phyloP scores from a whole-genome alignment of 1,139 yeast genomes.

The Blastobotrys buckinghamii region DNA sequence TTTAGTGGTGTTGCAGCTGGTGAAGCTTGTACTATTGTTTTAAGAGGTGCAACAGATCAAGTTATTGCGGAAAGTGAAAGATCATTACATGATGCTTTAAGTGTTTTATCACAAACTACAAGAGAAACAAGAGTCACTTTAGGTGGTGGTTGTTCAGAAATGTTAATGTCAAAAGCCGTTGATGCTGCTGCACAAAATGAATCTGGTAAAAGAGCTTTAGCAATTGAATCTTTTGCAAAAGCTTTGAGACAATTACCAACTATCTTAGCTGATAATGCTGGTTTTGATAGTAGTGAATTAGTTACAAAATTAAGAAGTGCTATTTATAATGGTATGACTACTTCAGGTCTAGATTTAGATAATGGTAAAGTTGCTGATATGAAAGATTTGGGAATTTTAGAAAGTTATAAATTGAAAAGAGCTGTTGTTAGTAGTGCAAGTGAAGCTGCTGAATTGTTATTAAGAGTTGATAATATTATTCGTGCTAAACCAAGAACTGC shows the following conservation, averaged over 20 bases:
- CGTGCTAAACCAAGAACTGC: slow-evolving; percentile 98
- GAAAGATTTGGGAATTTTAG: slow-evolving; percentile 91
- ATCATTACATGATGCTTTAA: slow-evolving; percentile 92
- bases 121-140: slow-evolving; percentile 89
- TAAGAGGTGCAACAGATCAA: slow-evolving; percentile 96
- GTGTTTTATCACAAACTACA: slow-evolving; percentile 93
- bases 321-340: slow-evolving; percentile 85
- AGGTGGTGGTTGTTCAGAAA: slow-evolving; percentile 98
- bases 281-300: slow-evolving; percentile 88
- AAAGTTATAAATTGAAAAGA: slow-evolving; percentile 87
- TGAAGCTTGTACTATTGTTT: slow-evolving; percentile 92
- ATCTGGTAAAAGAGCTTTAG: slow-evolving; percentile 89
- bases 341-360: slow-evolving; percentile 85
- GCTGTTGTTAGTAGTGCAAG: slow-evolving; percentile 96
- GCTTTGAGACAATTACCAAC: slow-evolving; percentile 95
- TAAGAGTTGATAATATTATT: slow-evolving; percentile 85
- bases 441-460: slow-evolving; percentile 94
- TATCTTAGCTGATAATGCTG: slow-evolving; percentile 94
- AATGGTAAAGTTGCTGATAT: slow-evolving; percentile 84
- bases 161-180: slow-evolving; percentile 97
- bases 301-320: slow-evolving; percentile 89
- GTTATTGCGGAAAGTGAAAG: slow-evolving; percentile 96
- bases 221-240: slow-evolving; percentile 89
- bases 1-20: slow-evolving; percentile 95
- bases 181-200: slow-evolving; percentile 92